Conservation (phyloP, 2,329 filamentous ascomycete genomes). For the Arthrobotrys entomopaga region DNA sequence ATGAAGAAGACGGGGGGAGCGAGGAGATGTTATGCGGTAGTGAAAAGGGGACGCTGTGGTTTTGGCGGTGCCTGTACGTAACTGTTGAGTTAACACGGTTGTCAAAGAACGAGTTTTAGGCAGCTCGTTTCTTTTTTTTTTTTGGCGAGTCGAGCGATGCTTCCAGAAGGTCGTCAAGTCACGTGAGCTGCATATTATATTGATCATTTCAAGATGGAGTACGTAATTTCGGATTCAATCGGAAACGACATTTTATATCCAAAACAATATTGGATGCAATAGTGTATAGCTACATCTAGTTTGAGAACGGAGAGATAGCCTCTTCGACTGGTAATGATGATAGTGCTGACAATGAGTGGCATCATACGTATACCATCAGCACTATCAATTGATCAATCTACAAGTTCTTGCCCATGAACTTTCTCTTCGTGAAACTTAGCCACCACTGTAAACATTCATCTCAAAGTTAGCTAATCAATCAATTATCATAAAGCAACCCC, state of each 20-base stretch:
- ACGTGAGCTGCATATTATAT: conserved; percentile 31
- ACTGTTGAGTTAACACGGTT: conserved; percentile 53
- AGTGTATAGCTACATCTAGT: too few relatives aligned
- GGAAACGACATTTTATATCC: too few relatives aligned
- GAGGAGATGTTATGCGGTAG: conserved; percentile 6
- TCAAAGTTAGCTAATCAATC: background rate
- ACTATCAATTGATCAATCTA: conserved; percentile 63
- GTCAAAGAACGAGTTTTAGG: conserved; percentile 53
- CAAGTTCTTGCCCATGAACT: conserved; percentile 97
- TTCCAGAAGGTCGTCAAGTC: conserved; percentile 52
- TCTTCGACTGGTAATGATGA: too few relatives aligned
- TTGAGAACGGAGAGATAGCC: too few relatives aligned
- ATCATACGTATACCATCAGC: too few relatives aligned
- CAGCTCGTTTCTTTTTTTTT: conserved; percentile 46
- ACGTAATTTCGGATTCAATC: too few relatives aligned
- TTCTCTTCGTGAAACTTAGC: conserved; percentile 98
- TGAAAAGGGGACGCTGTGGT: conserved; percentile 25
- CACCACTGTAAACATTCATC: conserved; percentile 81
- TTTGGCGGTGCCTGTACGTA: conserved; percentile 14
- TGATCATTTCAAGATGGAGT: too few relatives aligned
- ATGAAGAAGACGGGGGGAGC: background rate
- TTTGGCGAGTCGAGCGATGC: conserved; percentile 47
- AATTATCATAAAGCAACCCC: background rate
- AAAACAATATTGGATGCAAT: too few relatives aligned
- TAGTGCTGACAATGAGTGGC: too few relatives aligned